Percentiles rank a stretch among this genome's conserved stretches.
Evolutionary conservation across 345 rosid species (phyloP).

Genomic region (Eucalyptus tenuipes): DNA sequence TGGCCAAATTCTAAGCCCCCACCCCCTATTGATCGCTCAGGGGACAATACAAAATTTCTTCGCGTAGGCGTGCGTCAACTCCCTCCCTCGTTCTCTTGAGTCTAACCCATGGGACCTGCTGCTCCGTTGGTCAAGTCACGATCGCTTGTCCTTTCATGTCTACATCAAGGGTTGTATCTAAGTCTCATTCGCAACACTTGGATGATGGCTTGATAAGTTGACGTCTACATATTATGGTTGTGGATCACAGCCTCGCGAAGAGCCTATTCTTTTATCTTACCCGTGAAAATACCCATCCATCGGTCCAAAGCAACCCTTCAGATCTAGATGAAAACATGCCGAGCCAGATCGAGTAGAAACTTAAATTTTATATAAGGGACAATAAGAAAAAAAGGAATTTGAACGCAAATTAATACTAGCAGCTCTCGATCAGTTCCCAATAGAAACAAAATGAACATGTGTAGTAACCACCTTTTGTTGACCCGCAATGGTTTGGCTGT

Average conservation of each 20-base stretch:
- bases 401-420: neutral
- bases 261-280: neutral
- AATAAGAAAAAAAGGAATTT: neutral
- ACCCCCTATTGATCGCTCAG: neutral
- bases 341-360: neutral
- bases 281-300: accelerated
- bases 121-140: neutral
- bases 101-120: neutral
- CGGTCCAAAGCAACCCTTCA: neutral
- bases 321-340: neutral
- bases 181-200: neutral
- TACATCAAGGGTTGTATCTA: too few relatives aligned
- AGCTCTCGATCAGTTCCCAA: neutral
- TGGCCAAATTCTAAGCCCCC: neutral
- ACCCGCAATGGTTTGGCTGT: neutral
- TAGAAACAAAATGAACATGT: neutral
- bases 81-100: neutral
- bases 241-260: accelerated
- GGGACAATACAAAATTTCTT: neutral
- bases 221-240: too few relatives aligned
- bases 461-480: neutral
- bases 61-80: neutral
- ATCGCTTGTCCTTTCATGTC: neutral
- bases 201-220: neutral
- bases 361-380: neutral